Evolutionary conservation across 768 basidiomycete genomes (phyloP).

Genomic region (Gymnopilus dilepis): DNA sequence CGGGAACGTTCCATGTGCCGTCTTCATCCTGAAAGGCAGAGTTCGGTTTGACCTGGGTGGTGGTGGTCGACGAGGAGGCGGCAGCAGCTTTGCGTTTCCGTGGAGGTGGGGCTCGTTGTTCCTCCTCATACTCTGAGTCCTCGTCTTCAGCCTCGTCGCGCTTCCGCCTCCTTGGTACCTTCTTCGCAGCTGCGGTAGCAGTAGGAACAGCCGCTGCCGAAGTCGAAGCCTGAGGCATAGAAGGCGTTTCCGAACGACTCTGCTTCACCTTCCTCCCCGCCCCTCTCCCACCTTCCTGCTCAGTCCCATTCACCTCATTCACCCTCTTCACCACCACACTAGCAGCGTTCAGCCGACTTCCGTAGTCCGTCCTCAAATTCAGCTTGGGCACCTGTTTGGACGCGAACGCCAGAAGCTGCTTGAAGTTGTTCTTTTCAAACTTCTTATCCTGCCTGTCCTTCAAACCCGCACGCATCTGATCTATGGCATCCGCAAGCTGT

Average conservation of each 20-base stretch:
- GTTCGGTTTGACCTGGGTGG: no score
- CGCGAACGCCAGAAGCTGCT: slow-evolving; percentile 22
- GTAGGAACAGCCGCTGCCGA: not conserved
- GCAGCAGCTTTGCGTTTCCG: no score
- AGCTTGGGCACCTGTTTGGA: slow-evolving; percentile 22
- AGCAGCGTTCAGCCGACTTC: not conserved
- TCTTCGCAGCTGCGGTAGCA: not conserved
- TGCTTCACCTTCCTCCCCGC: not conserved
- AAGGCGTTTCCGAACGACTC: not conserved
- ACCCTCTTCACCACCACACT: not conserved
- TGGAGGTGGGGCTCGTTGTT: no score
- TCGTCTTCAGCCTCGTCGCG: not conserved
- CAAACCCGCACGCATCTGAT: slow-evolving; percentile 31
- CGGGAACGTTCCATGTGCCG: not conserved
- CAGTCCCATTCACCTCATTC: no score
- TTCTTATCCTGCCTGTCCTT: not conserved
- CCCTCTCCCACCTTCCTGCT: not conserved
- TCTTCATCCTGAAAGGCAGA: no score
- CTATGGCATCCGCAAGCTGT: slow-evolving; percentile 49
- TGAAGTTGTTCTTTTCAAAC: slow-evolving; percentile 20
- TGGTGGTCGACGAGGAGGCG: not conserved
- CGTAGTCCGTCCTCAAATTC: not conserved
- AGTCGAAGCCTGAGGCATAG: not conserved
- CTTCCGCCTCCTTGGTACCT: slow-evolving; percentile 11
- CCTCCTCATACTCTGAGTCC: no score